phyloP scores from a whole-genome alignment of 441 rosid species.

The Populus hybrid region DNA sequence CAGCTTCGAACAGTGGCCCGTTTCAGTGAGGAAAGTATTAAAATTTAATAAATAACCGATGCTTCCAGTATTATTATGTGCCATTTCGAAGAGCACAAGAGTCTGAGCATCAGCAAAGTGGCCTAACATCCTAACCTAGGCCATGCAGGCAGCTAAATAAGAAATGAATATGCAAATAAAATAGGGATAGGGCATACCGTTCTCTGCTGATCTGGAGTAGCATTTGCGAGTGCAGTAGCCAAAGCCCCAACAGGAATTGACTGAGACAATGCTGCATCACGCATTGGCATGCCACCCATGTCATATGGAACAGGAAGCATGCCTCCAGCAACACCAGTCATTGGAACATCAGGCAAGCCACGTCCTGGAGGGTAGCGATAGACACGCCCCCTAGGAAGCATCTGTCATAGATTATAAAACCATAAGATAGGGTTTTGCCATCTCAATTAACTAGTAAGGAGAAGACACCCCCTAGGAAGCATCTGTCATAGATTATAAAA shows the following conservation, averaged over 20 bases:
- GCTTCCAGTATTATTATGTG: not conserved
- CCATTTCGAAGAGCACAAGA: not conserved
- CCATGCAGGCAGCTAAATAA: not conserved
- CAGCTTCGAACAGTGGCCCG: not conserved
- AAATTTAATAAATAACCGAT: not conserved
- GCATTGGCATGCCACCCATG: conserved; percentile 45
- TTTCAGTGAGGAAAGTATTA: not conserved
- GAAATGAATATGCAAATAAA: not conserved
- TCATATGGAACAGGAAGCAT: conserved; percentile 50
- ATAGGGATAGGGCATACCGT: conserved; percentile 40
- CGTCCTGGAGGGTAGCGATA: conserved; percentile 78
- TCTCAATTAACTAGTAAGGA: no score
- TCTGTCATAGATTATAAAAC: no score
- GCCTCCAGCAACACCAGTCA: conserved; percentile 43
- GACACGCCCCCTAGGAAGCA: conserved; percentile 43
- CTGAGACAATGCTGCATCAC: conserved; percentile 45
- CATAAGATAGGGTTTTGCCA: no score
- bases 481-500: no score
- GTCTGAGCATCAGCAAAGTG: not conserved
- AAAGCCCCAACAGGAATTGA: conserved; percentile 67
- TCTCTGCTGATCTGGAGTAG: conserved; percentile 77
- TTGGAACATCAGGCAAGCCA: conserved; percentile 46
- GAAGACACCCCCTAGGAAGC: no score
- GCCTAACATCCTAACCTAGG: not conserved
- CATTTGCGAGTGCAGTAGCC: conserved; percentile 81